These are phyloP conservation scores for Scleromitrula shiraiana DNA, from an alignment of 2,329 filamentous ascomycete genomes.

Conservation along the genomic window DNA sequence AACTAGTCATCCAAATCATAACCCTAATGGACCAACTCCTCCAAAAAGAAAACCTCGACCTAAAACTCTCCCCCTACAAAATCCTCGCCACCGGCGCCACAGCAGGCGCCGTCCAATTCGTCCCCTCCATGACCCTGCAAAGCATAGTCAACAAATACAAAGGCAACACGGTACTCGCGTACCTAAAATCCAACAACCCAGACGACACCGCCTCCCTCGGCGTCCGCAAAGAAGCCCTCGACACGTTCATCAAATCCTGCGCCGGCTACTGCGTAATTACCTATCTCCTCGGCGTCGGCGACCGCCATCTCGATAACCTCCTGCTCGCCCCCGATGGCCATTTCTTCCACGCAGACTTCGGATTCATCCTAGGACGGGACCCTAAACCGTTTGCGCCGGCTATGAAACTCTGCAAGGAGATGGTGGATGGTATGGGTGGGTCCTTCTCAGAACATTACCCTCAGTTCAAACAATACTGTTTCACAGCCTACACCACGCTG, in stretches of 20 bases:
- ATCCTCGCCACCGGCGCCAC: constrained; percentile 87
- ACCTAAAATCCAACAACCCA: constrained; percentile 82
- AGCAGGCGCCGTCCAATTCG: constrained; percentile 88
- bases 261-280: constrained; percentile 98
- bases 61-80: constrained; percentile 92
- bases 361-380: constrained; percentile 93
- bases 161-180: constrained; percentile 64
- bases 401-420: constrained; percentile 95
- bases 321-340: constrained; percentile 82
- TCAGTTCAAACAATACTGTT: constrained; percentile 91
- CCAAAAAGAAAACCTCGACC: constrained; percentile 90
- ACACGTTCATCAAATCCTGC: constrained; percentile 92
- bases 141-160: constrained; percentile 79
- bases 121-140: constrained; percentile 78
- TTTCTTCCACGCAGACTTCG: constrained; percentile 98
- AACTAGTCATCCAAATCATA: constrained; percentile 95
- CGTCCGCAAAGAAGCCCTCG: constrained; percentile 84
- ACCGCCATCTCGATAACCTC: constrained; percentile 92
- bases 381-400: constrained; percentile 95
- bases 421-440: constrained; percentile 98
- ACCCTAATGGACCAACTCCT: constrained; percentile 95
- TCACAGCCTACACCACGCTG: constrained; percentile 85
- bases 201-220: constrained; percentile 74
- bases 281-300: constrained; percentile 91
- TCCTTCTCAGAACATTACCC: constrained; percentile 71